Evolutionary conservation across 2,329 filamentous ascomycete species (phyloP).

Genomic region (Fusarium phyllophilum): DNA sequence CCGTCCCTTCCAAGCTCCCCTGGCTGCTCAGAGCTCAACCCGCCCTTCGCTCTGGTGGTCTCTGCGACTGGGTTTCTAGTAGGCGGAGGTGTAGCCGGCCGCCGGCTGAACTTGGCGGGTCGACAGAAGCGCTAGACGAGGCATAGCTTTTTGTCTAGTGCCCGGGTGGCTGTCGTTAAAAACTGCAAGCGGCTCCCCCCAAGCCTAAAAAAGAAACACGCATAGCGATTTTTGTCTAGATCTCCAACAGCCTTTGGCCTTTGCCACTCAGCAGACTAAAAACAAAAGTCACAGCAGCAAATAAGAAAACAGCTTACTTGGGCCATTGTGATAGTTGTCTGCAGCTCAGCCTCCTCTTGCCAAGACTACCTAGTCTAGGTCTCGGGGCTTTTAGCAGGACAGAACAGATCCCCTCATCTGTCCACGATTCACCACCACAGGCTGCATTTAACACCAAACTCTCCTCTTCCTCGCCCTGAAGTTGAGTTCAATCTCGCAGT

Average conservation of each 20-base stretch:
- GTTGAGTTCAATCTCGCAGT: constrained; percentile 1
- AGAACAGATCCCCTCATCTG: constrained; percentile 16
- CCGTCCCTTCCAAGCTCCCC: constrained; percentile 19
- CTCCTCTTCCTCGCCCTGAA: constrained; percentile 14
- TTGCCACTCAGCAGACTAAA: constrained; percentile 31
- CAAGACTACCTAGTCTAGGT: constrained; percentile 25
- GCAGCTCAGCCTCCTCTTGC: constrained; percentile 33
- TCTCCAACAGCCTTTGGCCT: constrained; percentile 20
- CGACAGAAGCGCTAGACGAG: constrained; percentile 26
- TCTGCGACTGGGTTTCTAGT: constrained; percentile 4
- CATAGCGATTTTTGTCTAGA: constrained; percentile 23
- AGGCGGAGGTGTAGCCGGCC: constrained; percentile 13
- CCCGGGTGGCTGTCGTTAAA: constrained; percentile 35
- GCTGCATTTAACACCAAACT: constrained; percentile 34
- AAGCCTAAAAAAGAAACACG: constrained; percentile 40
- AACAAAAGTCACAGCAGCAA: constrained; percentile 9
- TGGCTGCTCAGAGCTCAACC: constrained; percentile 13
- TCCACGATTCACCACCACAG: constrained; percentile 10
- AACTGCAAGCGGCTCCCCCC: constrained; percentile 38
- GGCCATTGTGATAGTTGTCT: constrained; percentile 15
- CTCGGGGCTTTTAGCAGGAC: constrained; percentile 27
- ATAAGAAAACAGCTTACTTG: constrained; percentile 9
- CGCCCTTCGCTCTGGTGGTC: neutral
- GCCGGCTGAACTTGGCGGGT: constrained; percentile 31
- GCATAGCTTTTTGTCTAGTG: constrained; percentile 17